These are phyloP conservation scores for Prasinococcaceae sp. DNA, from an alignment of 139 green algal species.

Conservation along the genomic window DNA sequence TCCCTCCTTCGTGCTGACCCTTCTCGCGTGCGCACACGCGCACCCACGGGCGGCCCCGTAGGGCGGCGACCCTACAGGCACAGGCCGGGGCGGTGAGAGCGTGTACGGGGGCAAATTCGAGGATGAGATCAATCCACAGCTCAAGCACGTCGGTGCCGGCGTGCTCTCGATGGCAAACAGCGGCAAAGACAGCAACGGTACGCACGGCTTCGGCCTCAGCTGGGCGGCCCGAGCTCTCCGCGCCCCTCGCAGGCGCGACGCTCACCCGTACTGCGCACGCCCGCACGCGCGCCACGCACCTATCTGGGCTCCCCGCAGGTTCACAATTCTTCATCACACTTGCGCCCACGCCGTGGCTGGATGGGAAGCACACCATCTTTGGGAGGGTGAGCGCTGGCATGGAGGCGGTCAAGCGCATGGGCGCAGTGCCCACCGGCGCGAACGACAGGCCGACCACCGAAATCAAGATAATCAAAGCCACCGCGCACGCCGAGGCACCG, in stretches of 20 bases:
- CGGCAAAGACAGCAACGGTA: constrained; percentile 61
- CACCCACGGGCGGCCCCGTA: no score
- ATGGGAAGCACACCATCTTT: constrained; percentile 98
- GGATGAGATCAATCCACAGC: constrained; percentile 57
- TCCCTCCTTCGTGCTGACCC: neutral
- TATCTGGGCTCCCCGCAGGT: no score
- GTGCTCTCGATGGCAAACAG: constrained; percentile 70
- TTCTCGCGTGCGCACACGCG: no score
- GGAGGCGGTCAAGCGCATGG: constrained; percentile 68
- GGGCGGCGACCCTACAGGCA: constrained; percentile 40
- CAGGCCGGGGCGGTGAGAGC: constrained; percentile 30
- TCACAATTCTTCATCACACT: constrained; percentile 85
- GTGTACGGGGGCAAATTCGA: constrained; percentile 57
- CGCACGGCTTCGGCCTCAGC: no score
- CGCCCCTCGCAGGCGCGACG: no score
- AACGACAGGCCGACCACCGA: constrained; percentile 64
- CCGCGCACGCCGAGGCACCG: no score
- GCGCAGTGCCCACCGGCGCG: constrained; percentile 53
- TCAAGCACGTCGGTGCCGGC: constrained; percentile 58
- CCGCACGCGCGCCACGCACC: no score
- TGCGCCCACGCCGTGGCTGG: constrained; percentile 62
- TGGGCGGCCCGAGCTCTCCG: no score
- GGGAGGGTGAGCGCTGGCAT: constrained; percentile 75
- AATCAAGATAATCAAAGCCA: no score
- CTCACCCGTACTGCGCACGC: no score